Evolutionary conservation across 2,329 filamentous ascomycete species (phyloP).

Genomic region (Akanthomyces lecanii): DNA sequence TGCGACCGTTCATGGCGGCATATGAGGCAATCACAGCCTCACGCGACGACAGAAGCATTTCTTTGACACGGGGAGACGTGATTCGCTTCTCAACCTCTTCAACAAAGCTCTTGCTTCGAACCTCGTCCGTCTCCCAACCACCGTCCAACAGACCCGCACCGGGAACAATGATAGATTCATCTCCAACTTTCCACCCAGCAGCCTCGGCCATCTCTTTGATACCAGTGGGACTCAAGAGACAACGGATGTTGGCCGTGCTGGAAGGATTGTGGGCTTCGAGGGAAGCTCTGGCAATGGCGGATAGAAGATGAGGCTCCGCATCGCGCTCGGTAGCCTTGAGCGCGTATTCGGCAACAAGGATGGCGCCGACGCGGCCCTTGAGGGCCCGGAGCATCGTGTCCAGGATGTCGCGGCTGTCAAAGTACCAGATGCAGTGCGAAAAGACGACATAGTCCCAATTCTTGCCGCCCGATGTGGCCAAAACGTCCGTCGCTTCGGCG

Average conservation of each 20-base stretch:
- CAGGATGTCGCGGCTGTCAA: conserved; percentile 34
- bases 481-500: conserved; percentile 33
- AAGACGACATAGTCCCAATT: conserved; percentile 45
- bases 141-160: conserved; percentile 40
- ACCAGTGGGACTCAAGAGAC: conserved; percentile 37
- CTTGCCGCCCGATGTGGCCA: conserved; percentile 24
- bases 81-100: conserved; percentile 30
- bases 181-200: conserved; percentile 35
- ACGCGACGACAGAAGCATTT: conserved; percentile 27
- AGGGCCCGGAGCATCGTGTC: conserved; percentile 22
- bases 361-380: conserved; percentile 20
- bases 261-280: conserved; percentile 38
- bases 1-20: conserved; percentile 27
- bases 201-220: conserved; percentile 34
- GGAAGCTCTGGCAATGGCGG: conserved; percentile 41
- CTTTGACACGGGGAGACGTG: conserved; percentile 26
- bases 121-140: conserved; percentile 40
- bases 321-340: conserved; percentile 33
- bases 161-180: conserved; percentile 34
- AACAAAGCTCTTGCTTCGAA: conserved; percentile 29
- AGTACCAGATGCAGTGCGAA: conserved; percentile 52
- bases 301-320: conserved; percentile 47
- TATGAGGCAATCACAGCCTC: conserved; percentile 31
- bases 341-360: conserved; percentile 28
- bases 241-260: conserved; percentile 44